Evolutionary conservation across 2,329 filamentous ascomycete genomes (phyloP), one percentile per base, ranked within the genome.

Genomic region (Podosphaera leucotricha): DNA sequence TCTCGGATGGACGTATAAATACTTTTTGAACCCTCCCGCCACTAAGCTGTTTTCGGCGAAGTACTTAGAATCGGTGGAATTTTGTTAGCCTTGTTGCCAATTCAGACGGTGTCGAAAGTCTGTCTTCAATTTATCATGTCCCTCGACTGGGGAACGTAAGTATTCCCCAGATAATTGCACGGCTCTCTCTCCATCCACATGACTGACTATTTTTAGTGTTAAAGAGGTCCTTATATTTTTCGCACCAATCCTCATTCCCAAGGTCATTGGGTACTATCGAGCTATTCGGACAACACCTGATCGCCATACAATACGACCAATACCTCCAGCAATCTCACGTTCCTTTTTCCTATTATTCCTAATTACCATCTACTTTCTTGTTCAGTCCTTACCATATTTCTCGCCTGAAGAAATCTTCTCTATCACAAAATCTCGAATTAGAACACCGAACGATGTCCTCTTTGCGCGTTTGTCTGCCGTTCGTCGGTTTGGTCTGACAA

Each of bases 401-500:
- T 65, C 72, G 5, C 79, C 81, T 3, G 75, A 83, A 57, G 94
- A 94, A 62, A 65, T 95, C 59, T 93, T 95, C 66, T 57, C 61
- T 24, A 60, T 66, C 16, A 94, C 87, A 1, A 67, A 75, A 46
- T 90, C 83, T 43, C 81, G 86, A 28, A 73, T 95, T 16, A 80
- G 85, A 54, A 87, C 81, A 37, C 77, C 84, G n/a, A 77, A 73
- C 37, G 81, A 87, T 56, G 77, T 92, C 28, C 69, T 95, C 48
- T 90, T 93, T 61, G 74, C 71, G 47, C 80, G 87, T 15, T 68
- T 95, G 8, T 61, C 68, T 3, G 59, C 67, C 1, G 56, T 77
- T 1, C 70, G 77, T 0, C 63, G 68, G 0, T 15, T 53, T 36
- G 50, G 52, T 8, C 65, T 82, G 2, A 77, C 72, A 0, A 49